A percentile compares a stretch with the other conserved stretches of the same genome.
These are phyloP conservation scores for Phytopythium cucurbitacearum DNA, from an alignment of 352 stramenopile species.

Conservation along the genomic window DNA sequence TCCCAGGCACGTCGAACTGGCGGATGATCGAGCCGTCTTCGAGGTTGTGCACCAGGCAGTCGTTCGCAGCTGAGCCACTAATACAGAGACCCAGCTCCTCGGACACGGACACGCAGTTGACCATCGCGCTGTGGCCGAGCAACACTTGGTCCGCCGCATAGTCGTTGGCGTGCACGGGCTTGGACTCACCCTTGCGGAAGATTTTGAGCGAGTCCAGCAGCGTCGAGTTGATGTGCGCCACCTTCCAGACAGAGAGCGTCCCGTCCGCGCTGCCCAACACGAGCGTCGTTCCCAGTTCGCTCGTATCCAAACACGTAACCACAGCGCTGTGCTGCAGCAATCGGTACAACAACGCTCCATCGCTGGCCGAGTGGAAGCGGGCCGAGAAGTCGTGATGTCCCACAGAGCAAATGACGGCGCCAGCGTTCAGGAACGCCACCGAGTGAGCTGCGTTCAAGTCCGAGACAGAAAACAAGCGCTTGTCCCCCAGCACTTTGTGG, in stretches of 20 bases:
- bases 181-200: conserved; percentile 43
- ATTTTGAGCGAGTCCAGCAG: conserved; percentile 76
- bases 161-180: conserved; percentile 70
- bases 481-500: conserved; percentile 45
- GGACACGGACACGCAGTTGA: conserved; percentile 65
- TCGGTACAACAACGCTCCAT: conserved; percentile 67
- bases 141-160: conserved; percentile 76
- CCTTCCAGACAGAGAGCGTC: conserved; percentile 79
- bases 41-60: conserved; percentile 63
- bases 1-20: conserved; percentile 40
- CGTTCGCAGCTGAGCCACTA: conserved; percentile 60
- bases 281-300: conserved; percentile 37
- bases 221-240: conserved; percentile 57
- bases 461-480: conserved; percentile 24
- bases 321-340: conserved; percentile 68
- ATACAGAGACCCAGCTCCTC: conserved; percentile 75
- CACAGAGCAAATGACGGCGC: conserved; percentile 56
- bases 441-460: not conserved
- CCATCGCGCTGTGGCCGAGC: conserved; percentile 49
- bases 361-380: conserved; percentile 64
- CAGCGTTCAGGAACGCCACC: conserved; percentile 50
- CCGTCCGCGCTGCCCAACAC: conserved; percentile 58
- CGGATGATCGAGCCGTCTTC: conserved; percentile 62
- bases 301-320: conserved; percentile 61
- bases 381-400: conserved; percentile 76